These are phyloP conservation scores for Debaryomyces subglobosus DNA, from an alignment of 1,139 yeast genomes.

Conservation along the genomic window DNA sequence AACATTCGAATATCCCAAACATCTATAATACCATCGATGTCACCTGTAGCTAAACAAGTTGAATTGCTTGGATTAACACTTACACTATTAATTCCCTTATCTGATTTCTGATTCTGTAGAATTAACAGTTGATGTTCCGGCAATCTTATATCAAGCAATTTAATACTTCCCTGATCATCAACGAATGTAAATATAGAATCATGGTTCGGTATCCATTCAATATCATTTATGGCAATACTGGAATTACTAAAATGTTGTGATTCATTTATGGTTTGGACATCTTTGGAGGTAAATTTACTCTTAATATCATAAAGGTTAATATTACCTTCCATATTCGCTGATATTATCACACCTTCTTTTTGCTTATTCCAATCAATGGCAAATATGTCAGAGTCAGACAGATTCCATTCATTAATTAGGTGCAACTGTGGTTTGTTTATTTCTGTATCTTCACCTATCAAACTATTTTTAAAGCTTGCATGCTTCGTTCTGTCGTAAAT, in stretches of 20 bases:
- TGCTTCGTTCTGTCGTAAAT: slow-evolving; percentile 58
- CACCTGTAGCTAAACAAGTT: slow-evolving; percentile 67
- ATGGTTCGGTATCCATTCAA: slow-evolving; percentile 63
- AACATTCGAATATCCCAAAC: slow-evolving; percentile 72
- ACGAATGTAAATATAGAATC: slow-evolving; percentile 57
- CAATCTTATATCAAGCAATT: slow-evolving; percentile 53
- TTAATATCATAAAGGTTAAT: slow-evolving; percentile 40
- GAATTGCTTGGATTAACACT: slow-evolving; percentile 62
- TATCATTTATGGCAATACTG: slow-evolving; percentile 56
- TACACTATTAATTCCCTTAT: slow-evolving; percentile 62
- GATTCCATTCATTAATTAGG: slow-evolving; percentile 16
- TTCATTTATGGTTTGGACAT: slow-evolving; percentile 13
- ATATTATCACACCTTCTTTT: slow-evolving; percentile 36
- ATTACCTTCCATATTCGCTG: slow-evolving; percentile 42
- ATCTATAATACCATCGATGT: slow-evolving; percentile 57
- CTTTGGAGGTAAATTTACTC: slow-evolving; percentile 20
- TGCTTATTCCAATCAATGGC: slow-evolving; percentile 51
- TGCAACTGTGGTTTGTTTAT: slow-evolving; percentile 36
- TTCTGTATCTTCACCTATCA: slow-evolving; percentile 29
- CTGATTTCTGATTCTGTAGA: slow-evolving; percentile 33
- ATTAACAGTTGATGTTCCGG: slow-evolving; percentile 19
- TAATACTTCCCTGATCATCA: slow-evolving; percentile 56
- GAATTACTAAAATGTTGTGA: slow-evolving; percentile 16
- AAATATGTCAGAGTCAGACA: slow-evolving; percentile 33
- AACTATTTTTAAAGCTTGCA: slow-evolving; percentile 41